A percentile compares a stretch with the other conserved stretches of the same genome.
These are phyloP conservation scores for Trichoderma asperelloides DNA, from an alignment of 495 filamentous ascomycete genomes.

Conservation along the genomic window DNA sequence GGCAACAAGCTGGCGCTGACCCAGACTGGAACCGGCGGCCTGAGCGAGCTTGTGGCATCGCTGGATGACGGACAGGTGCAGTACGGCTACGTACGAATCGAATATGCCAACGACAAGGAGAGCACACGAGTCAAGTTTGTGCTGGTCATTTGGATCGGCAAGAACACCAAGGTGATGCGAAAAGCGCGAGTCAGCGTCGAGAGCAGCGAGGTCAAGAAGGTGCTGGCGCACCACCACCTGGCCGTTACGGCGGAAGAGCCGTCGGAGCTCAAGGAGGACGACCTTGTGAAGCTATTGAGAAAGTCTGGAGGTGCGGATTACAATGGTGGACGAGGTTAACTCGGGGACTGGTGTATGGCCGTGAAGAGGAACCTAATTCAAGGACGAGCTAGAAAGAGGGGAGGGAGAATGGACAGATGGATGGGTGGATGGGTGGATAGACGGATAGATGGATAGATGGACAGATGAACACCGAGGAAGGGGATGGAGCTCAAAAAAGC, in stretches of 20 bases:
- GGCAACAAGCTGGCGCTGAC: constrained; percentile 39
- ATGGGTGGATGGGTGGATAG: neutral
- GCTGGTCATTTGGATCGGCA: constrained; percentile 49
- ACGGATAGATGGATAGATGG: neutral
- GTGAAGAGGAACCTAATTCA: neutral
- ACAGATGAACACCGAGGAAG: neutral
- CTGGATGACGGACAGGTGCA: constrained; percentile 42
- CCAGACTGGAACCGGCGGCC: constrained; percentile 40
- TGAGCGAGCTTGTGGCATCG: constrained; percentile 35
- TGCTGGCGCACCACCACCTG: constrained; percentile 44
- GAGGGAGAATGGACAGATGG: neutral
- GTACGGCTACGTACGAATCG: constrained; percentile 49
- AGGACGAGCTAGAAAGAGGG: neutral
- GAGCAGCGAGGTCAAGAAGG: constrained; percentile 46
- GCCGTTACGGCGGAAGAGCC: constrained; percentile 43
- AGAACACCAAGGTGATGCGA: constrained; percentile 47
- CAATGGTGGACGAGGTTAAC: constrained; percentile 45
- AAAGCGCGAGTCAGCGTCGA: constrained; percentile 51
- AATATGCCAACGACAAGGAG: constrained; percentile 53
- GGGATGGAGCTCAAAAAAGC: neutral
- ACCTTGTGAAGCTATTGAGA: constrained; percentile 40
- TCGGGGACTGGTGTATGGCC: neutral
- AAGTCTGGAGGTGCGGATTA: constrained; percentile 53
- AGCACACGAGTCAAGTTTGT: constrained; percentile 50
- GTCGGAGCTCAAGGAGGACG: constrained; percentile 43